phyloP scores from a whole-genome alignment of 306 rosid species.

The Prunus dulcis region DNA sequence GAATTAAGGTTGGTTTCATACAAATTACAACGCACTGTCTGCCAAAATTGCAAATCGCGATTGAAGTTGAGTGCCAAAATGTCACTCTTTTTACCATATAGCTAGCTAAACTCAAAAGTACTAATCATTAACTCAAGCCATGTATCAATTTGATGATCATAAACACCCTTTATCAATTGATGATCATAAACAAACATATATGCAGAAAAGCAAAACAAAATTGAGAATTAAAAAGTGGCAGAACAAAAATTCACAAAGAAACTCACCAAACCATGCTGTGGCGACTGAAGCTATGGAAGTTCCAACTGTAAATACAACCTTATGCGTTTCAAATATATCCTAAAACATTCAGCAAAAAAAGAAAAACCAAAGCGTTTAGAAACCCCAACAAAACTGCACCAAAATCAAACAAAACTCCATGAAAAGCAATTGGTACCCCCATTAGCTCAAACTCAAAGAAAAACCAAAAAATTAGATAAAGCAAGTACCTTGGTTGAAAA shows the following conservation, averaged over 20 bases:
- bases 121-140: not conserved
- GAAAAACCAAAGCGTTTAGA: not conserved
- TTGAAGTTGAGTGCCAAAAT: not conserved
- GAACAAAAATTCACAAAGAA: not conserved
- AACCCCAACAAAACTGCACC: not conserved
- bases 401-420: not conserved
- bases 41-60: not conserved
- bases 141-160: not conserved
- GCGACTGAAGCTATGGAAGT: slow-evolving; percentile 89
- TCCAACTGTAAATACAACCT: slow-evolving; percentile 79
- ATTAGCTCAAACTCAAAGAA: not conserved
- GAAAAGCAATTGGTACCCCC: not conserved
- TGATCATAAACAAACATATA: not conserved
- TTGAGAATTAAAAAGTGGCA: not conserved
- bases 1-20: not conserved
- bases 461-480: not conserved
- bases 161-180: not conserved
- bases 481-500: slow-evolving; percentile 62
- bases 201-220: not conserved
- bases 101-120: not conserved
- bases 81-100: not conserved
- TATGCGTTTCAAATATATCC: slow-evolving; percentile 82
- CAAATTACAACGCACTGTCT: not conserved
- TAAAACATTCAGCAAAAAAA: slow-evolving; percentile 1
- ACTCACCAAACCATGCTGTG: slow-evolving; percentile 79